Base-by-base conservation (phyloP, 768 basidiomycete species). In the Leccinum pellstonianum region DNA sequence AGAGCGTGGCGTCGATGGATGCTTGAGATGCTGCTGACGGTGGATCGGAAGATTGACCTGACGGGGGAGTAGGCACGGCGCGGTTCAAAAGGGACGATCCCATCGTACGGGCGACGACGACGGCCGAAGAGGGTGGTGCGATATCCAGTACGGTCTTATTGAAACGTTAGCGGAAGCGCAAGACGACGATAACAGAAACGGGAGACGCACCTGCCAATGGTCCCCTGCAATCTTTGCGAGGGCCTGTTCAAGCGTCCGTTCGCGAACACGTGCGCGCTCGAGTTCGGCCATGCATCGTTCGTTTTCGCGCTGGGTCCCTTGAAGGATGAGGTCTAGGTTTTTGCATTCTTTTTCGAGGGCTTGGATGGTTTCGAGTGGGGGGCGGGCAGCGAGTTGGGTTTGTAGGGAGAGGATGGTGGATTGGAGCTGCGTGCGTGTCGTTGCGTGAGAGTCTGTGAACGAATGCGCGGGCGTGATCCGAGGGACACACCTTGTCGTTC, bases 241-340 rank as follows among this genome's bases (percentile, higher is more conserved):
- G 52, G 90, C 88, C 33, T 83, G 80, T 68, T 94, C 91, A 37
- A 93, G 81, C 73, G 84, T 78, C 71, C 90, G 89, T 73, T 91
- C 89, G 52, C 91, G 79, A n/a, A 79, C 79, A 59, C 83, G 89
- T 3, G 77, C 80, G 63, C 87, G 79, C 57, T 93, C 91, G 3
- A 91, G 77, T 59, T 92, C 90, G 0, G 83, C 79, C 91, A 93
- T 93, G 62, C 86, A 88, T 52, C 87, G 80, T 65, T 93, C 91
- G 66, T 94, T 94, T 76, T 94, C 92, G 53, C 90, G 77, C 63
- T 92, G 90, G 0, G 91, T 93, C 0, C 91, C 91, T 60, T 89
- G 83, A 0, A 92, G 73, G 3, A 93, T 77, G 17, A 93, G 77
- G 41, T 92, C 91, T 1, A 92, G 76, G 58, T 89, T 87, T 65